phyloP scores from a whole-genome alignment of 176 grass and related monocot genomes.

The Secale cereale region DNA sequence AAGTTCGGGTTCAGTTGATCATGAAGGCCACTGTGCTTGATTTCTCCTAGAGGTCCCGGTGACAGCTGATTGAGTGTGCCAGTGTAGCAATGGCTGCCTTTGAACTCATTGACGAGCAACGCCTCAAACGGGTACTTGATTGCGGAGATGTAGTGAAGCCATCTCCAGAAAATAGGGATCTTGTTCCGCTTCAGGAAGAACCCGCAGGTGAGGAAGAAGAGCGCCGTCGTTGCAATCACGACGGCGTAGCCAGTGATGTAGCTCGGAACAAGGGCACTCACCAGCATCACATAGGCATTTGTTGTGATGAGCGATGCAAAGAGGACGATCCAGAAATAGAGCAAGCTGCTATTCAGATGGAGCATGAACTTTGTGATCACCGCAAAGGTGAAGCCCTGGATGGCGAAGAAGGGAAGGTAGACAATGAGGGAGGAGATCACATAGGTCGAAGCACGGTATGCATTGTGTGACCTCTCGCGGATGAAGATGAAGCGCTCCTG shows the following conservation, averaged over 20 bases:
- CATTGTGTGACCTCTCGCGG: conserved; percentile 74
- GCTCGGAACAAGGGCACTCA: conserved; percentile 72
- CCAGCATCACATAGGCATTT: conserved; percentile 75
- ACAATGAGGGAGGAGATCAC: conserved; percentile 73
- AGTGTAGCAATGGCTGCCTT: conserved; percentile 39
- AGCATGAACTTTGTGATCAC: conserved; percentile 71
- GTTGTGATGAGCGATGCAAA: conserved; percentile 74
- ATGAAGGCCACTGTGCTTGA: conserved; percentile 13
- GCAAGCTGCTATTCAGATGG: conserved; percentile 38
- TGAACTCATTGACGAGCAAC: conserved; percentile 74
- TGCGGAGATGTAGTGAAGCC: conserved; percentile 83
- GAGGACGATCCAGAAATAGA: conserved; percentile 66
- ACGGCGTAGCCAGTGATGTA: conserved; percentile 70
- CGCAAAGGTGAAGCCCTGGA: conserved; percentile 72
- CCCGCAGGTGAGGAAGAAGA: conserved; percentile 72
- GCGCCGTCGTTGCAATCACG: conserved; percentile 61
- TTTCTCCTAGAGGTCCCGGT: conserved; percentile 30
- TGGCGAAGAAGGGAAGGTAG: conserved; percentile 58
- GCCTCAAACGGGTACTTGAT: conserved; percentile 96
- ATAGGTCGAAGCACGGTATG: conserved; percentile 84
- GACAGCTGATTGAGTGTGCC: conserved; percentile 28
- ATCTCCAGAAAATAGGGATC: conserved; percentile 68
- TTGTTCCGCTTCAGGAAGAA: conserved; percentile 68
- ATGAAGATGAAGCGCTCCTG: conserved; percentile 92
- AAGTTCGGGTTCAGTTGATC: background rate